Evolutionary conservation across 805 yeast species (phyloP).

Genomic region (Lachancea kluyveri): DNA sequence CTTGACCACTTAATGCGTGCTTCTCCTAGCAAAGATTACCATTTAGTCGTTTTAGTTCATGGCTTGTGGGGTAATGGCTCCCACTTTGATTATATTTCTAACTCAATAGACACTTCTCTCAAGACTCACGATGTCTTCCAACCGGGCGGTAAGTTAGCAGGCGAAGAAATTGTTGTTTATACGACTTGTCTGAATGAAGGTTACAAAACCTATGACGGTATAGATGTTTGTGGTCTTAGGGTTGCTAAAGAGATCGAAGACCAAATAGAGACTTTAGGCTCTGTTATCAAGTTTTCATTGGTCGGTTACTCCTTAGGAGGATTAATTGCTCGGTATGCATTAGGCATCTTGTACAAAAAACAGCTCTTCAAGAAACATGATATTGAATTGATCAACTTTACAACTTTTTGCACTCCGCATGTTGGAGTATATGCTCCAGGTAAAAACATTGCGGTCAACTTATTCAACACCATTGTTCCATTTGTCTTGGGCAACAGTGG

Average conservation of each 20-base stretch:
- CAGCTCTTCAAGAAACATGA: slow-evolving; percentile 36
- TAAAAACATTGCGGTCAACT: slow-evolving; percentile 37
- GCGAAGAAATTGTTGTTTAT: slow-evolving; percentile 18
- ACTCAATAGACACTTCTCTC: slow-evolving; percentile 35
- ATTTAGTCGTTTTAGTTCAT: slow-evolving; percentile 58
- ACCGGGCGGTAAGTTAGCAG: slow-evolving; percentile 13
- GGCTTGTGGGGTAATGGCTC: slow-evolving; percentile 72
- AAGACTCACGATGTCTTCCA: slow-evolving; percentile 12
- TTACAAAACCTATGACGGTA: slow-evolving; percentile 78
- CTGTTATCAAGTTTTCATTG: slow-evolving; percentile 61
- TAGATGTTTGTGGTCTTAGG: slow-evolving; percentile 76
- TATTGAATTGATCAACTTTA: slow-evolving; percentile 54
- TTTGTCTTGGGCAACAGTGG: slow-evolving; percentile 66
- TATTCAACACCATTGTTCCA: slow-evolving; percentile 63
- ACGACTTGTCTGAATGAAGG: slow-evolving; percentile 55
- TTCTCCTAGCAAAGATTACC: slow-evolving; percentile 22
- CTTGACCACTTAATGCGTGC: slow-evolving; percentile 2
- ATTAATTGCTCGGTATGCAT: slow-evolving; percentile 65
- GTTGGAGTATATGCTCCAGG: slow-evolving; percentile 63
- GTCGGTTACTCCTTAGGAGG: slow-evolving; percentile 88
- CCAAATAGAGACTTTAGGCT: slow-evolving; percentile 28
- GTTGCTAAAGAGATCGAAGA: slow-evolving; percentile 59
- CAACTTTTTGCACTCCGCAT: slow-evolving; percentile 66
- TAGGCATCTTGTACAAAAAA: slow-evolving; percentile 61
- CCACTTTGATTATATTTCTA: slow-evolving; percentile 58